phyloP scores from a whole-genome alignment of 2,329 filamentous ascomycete species.

The Neopestalotiopsis sp. region DNA sequence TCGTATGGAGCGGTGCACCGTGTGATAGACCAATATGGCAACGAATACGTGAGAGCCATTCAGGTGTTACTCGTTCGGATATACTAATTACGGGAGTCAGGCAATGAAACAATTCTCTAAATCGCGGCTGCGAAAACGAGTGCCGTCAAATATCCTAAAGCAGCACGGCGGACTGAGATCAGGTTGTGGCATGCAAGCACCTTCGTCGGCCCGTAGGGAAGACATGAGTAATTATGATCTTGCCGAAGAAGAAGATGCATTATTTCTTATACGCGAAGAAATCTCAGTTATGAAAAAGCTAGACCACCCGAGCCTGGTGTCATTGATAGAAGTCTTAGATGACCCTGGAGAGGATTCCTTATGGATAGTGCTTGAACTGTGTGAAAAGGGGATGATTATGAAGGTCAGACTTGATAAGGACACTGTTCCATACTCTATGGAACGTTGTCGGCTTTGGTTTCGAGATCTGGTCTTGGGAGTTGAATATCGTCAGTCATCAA shows the following conservation, averaged over 20 bases:
- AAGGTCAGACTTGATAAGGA: conserved; percentile 87
- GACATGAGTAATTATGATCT: conserved; percentile 49
- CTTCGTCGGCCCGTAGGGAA: conserved; percentile 32
- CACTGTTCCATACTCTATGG: conserved; percentile 83
- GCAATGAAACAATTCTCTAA: conserved; percentile 99
- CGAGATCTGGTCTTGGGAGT: conserved; percentile 93
- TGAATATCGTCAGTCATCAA: conserved; percentile 73
- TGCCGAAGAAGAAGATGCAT: conserved; percentile 70
- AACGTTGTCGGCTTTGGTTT: conserved; percentile 89
- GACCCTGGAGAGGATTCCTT: conserved; percentile 94
- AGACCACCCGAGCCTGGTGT: conserved; percentile 92
- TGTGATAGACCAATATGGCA: conserved; percentile 86
- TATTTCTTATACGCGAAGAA: conserved; percentile 91
- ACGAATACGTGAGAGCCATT: conserved; percentile 76
- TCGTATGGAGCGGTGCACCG: conserved; percentile 95
- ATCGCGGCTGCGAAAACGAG: conserved; percentile 83
- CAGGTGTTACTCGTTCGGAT: neutral
- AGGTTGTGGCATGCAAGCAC: conserved; percentile 33
- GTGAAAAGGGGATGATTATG: conserved; percentile 97
- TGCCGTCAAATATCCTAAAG: conserved; percentile 83
- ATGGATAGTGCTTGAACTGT: conserved; percentile 99
- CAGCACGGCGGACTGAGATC: conserved; percentile 50
- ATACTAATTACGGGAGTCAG: conserved; percentile 49
- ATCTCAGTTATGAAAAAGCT: conserved; percentile 99
- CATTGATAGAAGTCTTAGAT: conserved; percentile 91